Conservation (phyloP, 768 basidiomycete genomes). For the Amanita polypyramis region DNA sequence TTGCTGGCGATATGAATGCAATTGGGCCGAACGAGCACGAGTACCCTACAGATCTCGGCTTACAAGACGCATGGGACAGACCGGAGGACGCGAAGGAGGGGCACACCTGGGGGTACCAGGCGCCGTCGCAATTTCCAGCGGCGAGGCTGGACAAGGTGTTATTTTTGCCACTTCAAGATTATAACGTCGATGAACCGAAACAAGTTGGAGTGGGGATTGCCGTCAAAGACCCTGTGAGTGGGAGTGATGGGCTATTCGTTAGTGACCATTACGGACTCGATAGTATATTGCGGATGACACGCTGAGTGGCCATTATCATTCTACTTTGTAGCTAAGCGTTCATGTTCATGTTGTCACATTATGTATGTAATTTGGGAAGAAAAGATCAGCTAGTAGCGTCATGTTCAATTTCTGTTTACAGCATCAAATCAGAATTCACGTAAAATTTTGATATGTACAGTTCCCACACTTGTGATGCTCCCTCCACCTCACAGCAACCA, state of each 20-base stretch:
- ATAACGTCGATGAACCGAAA: constrained; percentile 42
- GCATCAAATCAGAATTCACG: too few species aligned
- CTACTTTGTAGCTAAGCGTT: background rate
- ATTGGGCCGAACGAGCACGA: constrained; percentile 35
- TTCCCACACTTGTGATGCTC: constrained; percentile 3
- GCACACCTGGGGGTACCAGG: constrained; percentile 66
- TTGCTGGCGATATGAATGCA: constrained; percentile 69
- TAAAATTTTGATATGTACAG: too few species aligned
- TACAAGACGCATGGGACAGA: constrained; percentile 52
- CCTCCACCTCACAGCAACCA: background rate
- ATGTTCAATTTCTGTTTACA: too few species aligned
- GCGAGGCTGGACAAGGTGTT: constrained; percentile 59
- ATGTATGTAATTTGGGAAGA: too few species aligned
- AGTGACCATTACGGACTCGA: constrained; percentile 63
- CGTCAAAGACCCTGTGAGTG: constrained; percentile 16
- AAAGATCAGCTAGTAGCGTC: too few species aligned
- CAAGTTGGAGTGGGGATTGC: constrained; percentile 47
- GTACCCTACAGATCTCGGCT: constrained; percentile 32
- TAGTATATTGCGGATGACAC: constrained; percentile 24
- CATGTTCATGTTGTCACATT: too few species aligned
- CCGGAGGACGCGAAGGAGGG: constrained; percentile 32
- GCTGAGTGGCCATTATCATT: constrained; percentile 12
- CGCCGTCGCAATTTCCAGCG: constrained; percentile 32
- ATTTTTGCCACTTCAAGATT: constrained; percentile 37
- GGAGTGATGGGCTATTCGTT: constrained; percentile 32